Conservation (phyloP, 2,329 filamentous ascomycete species). For the Sporothrix inflata region DNA sequence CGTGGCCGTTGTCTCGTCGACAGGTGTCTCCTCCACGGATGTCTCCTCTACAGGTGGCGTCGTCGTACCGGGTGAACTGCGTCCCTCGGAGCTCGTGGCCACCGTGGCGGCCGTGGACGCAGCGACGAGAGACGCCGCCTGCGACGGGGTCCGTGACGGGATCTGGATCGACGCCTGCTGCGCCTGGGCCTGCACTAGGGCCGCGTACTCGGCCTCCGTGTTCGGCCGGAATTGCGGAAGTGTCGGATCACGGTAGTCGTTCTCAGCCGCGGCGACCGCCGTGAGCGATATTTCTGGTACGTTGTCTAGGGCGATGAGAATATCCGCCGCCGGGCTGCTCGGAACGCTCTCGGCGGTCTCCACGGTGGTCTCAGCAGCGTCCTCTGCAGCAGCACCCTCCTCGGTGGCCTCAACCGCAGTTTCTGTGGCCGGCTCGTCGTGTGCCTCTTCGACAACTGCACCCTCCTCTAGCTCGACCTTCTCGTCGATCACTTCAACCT, state of each 20-base stretch:
- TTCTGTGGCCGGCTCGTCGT: not conserved
- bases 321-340: not conserved
- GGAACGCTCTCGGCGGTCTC: not conserved
- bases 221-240: constrained; percentile 72
- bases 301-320: not conserved
- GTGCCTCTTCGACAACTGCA: not conserved
- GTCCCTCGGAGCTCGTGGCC: constrained; percentile 28
- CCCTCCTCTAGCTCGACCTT: not conserved
- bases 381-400: not conserved
- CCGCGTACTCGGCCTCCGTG: constrained; percentile 36
- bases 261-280: constrained; percentile 28
- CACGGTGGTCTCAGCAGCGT: not conserved
- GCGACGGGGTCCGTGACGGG: constrained; percentile 21
- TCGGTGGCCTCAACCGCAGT: not conserved
- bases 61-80: constrained; percentile 4
- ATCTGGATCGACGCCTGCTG: not conserved
- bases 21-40: not conserved
- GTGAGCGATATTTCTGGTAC: constrained; percentile 21
- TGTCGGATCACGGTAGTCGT: constrained; percentile 59
- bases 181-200: not conserved
- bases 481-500: not conserved
- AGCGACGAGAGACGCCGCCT: constrained; percentile 14
- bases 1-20: not conserved
- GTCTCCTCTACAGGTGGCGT: constrained; percentile 5
- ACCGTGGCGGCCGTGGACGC: constrained; percentile 28